A percentile compares a stretch with the other conserved stretches of the same genome.
Conservation (phyloP, 176 grass and related monocot genomes). For the Themeda triandra region DNA sequence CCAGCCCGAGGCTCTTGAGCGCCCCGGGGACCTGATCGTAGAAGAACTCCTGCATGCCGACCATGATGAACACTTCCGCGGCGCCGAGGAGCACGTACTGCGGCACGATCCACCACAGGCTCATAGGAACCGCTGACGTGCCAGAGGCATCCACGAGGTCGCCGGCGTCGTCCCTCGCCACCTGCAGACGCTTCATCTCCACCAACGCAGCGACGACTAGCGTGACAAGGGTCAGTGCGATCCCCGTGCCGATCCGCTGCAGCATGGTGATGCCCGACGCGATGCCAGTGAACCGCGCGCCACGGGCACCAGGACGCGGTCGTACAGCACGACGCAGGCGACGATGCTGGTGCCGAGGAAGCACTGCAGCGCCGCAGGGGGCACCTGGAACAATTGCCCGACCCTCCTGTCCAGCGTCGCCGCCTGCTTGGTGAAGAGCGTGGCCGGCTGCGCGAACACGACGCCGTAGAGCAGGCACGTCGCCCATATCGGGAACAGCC, state of each 20-base stretch:
- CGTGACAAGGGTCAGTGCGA: conserved; percentile 5
- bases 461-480: conserved; percentile 39
- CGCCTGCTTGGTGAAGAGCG: conserved; percentile 58
- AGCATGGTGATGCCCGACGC: conserved; percentile 50
- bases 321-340: conserved; percentile 38
- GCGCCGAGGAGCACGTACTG: conserved; percentile 48
- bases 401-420: conserved; percentile 37
- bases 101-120: conserved; percentile 65
- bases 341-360: conserved; percentile 30
- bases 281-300: conserved; percentile 4
- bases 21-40: conserved; percentile 57
- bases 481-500: conserved; percentile 44
- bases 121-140: conserved; percentile 35
- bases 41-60: conserved; percentile 74
- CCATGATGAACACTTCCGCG: conserved; percentile 37
- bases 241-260: conserved; percentile 53
- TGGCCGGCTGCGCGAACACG: conserved; percentile 31
- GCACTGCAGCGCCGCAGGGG: conserved; percentile 44
- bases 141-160: not conserved
- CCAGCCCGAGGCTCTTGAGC: conserved; percentile 55
- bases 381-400: conserved; percentile 18
- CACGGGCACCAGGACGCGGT: conserved; percentile 44
- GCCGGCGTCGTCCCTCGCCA: conserved; percentile 23
- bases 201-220: conserved; percentile 38
- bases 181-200: conserved; percentile 46